phyloP scores from a whole-genome alignment of 768 basidiomycete genomes.

The Leccinum truebloodii region DNA sequence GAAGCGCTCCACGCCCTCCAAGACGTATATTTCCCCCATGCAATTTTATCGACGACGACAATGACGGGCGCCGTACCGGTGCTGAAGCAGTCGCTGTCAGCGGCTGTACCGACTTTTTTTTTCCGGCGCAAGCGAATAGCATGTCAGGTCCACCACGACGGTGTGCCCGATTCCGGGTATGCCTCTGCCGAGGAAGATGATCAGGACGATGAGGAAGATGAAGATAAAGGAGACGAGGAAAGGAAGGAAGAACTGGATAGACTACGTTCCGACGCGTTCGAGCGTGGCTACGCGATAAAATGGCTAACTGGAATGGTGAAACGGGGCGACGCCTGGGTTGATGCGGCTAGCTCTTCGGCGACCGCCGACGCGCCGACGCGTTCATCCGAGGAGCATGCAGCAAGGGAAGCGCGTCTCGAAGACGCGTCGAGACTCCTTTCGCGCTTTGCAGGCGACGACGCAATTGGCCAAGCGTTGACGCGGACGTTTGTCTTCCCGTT shows the following conservation, averaged over 20 bases:
- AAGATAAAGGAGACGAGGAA: conserved; percentile 19
- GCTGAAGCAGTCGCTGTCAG: conserved; percentile 21
- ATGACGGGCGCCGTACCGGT: conserved; percentile 8
- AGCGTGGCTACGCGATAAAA: conserved; percentile 64
- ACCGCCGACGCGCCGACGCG: not conserved
- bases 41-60: conserved; percentile 12
- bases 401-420: conserved; percentile 50
- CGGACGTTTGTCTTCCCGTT: conserved; percentile 55
- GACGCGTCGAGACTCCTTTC: conserved; percentile 60
- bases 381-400: conserved; percentile 37
- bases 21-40: conserved; percentile 51
- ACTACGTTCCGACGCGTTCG: conserved; percentile 62
- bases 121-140: conserved; percentile 27
- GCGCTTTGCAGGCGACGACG: conserved; percentile 45
- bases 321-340: conserved; percentile 57
- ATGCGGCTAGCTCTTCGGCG: conserved; percentile 15
- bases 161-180: conserved; percentile 73
- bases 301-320: conserved; percentile 76
- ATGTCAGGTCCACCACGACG: conserved; percentile 38
- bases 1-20: conserved; percentile 46
- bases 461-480: conserved; percentile 44
- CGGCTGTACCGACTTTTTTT: conserved; percentile 15
- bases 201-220: conserved; percentile 30
- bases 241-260: conserved; percentile 38
- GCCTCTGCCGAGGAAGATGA: conserved; percentile 71